Evolutionary conservation across 108 stramenopile species (phyloP).

Genomic region (Seminavis robusta): DNA sequence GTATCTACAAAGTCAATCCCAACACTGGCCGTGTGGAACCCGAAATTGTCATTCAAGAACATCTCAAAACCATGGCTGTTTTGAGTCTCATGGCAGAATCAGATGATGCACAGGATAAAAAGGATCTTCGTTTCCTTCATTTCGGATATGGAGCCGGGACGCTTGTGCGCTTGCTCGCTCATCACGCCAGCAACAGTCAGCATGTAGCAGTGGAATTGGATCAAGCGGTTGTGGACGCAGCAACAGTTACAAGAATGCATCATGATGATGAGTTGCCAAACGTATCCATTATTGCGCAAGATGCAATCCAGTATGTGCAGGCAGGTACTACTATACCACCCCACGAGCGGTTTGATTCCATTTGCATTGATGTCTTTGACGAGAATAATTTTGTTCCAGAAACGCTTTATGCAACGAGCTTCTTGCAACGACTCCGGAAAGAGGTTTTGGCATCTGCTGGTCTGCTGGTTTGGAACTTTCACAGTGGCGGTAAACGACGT

Average conservation of each 20-base stretch:
- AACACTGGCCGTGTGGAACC: background rate
- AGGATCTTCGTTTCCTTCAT: background rate
- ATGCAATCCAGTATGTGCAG: too few relatives aligned
- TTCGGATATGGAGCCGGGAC: constrained; percentile 4
- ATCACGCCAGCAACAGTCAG: background rate
- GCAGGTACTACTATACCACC: too few relatives aligned
- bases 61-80: background rate
- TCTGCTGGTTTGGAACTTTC: constrained; percentile 3
- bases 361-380: constrained; percentile 3
- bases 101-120: too few relatives aligned
- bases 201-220: constrained; percentile 3
- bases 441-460: background rate
- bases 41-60: background rate
- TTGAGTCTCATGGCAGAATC: background rate
- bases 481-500: background rate
- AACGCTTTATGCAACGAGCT: background rate
- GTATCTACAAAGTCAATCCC: background rate
- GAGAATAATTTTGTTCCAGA: background rate
- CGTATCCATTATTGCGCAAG: too few relatives aligned
- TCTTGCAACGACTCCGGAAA: background rate
- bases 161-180: background rate
- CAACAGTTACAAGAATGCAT: background rate
- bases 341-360: constrained; percentile 1
- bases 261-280: too few relatives aligned
- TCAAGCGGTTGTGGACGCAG: background rate